Evolutionary conservation across 2,329 filamentous ascomycete species (phyloP), one percentile per base, ranked within the genome.

Genomic region (Fusarium nodosum): DNA sequence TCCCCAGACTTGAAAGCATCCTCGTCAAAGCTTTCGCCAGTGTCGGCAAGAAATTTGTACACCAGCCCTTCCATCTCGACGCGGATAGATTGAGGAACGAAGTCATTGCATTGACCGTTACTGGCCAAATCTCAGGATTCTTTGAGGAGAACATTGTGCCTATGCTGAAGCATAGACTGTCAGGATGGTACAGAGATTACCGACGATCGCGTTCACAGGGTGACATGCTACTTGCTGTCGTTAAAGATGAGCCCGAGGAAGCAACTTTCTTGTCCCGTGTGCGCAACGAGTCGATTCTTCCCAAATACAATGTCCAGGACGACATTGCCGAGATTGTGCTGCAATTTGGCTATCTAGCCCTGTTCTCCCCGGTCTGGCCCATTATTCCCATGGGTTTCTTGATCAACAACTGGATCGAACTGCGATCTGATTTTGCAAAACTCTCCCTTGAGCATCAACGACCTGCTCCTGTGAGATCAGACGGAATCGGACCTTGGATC

Each of bases 321-420:
- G 91, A 94, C 72, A 87, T 93, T 44, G 85, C 91, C 12, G 91
- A 93, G 78, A 91, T 93, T 82, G 88, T 90, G 31, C 84, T 92
- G 3, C 89, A 91, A 74, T 93, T 93, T 69, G 91, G 91, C 7
- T 93, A 93, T 75, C 83, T 94, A 0, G 86, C 89, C 0, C 81
- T 93, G 7, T 94, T 93, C 77, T 90, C 88, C 1, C 89, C 91
- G 1, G 89, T 93, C 31, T 94, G 91, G 91, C 91, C 92, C 0
- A 81, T 93, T 2, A 91, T 92, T 1, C 87, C 89, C 0, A 82
- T 93, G 24, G 91, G 90, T 0, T 94, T 93, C 77, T 81, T 93
- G 16, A 79, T 92, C 75, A 93, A 93, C 78, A 91, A 93, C 79
- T 92, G 91, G 90, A 81, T 94, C 58, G 91, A 94, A 77, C 83